Base-by-base conservation (phyloP, 192 early-diverging fungal genomes). In the Chytriomyces confervae region DNA sequence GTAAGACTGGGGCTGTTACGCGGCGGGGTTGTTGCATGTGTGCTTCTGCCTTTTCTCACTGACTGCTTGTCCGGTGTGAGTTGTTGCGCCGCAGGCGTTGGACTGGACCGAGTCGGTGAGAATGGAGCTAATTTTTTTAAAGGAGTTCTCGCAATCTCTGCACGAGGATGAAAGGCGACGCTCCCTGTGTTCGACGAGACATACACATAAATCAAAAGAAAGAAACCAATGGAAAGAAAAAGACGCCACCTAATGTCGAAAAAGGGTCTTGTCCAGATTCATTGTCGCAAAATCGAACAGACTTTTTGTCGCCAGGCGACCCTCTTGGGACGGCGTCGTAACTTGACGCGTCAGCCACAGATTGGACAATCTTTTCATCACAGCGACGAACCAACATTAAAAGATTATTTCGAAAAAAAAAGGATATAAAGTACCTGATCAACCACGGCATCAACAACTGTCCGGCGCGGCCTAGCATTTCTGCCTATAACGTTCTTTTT, bases 121-220 rank as follows among this genome's bases (percentile, higher is more conserved):
- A 4, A 36, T 36, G 36, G 36, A 36, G 36, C 36, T 36, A 36
- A 36, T 36, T 36, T 57, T 62, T 74, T 74, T 7, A 74, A 18
- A 7, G 72, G 72, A 9, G 72, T 74, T 62, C 72, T 36, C 44
- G 62, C 47, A 62, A 74, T 74, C 44, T 74, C 72, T 7, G 72
- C 72, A 18, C 72, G 72, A 48, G 72, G 72, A 29, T 74, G 53
- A 46, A 74, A 74, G 11, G 60, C 72, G 9, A 29, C 43, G 16
- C 24, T 27, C 16, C 50, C 69, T 36, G 20, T 10, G 24, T 50
- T n/a, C 13, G 16, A 8, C 16, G 29, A 24, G 13, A 47, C 3
- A 47, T 36, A 10, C 16, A 11, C 8, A 29, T 46, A 47, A 8
- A 24, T 16, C 11, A 46, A 68, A 23, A 11, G 7, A 68, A 18